A percentile compares a stretch with the other conserved stretches of the same genome.
Conservation (phyloP, 257 asterid genomes). For the Agastache rugosa region DNA sequence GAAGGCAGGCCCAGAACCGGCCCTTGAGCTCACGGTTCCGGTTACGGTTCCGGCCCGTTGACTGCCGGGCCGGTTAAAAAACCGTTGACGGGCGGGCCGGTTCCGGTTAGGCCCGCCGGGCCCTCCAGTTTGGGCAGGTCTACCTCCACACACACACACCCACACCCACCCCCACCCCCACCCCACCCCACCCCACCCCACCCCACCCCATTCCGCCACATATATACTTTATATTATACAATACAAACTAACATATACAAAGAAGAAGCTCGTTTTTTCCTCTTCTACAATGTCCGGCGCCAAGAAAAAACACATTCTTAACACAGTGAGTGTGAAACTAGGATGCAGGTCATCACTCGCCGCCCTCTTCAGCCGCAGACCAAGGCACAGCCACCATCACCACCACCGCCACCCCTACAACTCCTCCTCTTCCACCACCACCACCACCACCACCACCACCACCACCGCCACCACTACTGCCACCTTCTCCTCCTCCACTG, state of each 20-base stretch:
- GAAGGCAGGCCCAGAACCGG: too few species aligned
- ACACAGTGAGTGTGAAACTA: slow-evolving; percentile 51
- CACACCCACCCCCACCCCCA: too few species aligned
- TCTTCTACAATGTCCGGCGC: slow-evolving; percentile 47
- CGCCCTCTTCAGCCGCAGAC: slow-evolving; percentile 55
- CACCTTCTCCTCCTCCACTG: slow-evolving; percentile 42
- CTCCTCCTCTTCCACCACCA: slow-evolving; percentile 46
- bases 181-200: too few species aligned
- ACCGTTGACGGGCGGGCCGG: too few species aligned
- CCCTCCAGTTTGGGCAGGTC: too few species aligned
- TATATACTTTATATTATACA: not conserved
- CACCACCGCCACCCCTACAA: slow-evolving; percentile 24
- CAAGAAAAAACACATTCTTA: slow-evolving; percentile 54
- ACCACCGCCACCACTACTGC: slow-evolving; percentile 33
- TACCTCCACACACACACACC: too few species aligned
- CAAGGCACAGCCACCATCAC: slow-evolving; percentile 30
- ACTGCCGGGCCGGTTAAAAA: too few species aligned
- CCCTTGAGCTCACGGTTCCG: too few species aligned
- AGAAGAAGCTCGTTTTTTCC: not conserved
- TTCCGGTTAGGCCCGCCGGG: too few species aligned
- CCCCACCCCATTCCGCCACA: too few species aligned
- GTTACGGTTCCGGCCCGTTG: too few species aligned
- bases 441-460: slow-evolving; percentile 43
- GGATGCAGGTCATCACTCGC: slow-evolving; percentile 67
- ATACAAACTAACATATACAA: not conserved